These are phyloP conservation scores for Pyrenochaeta sp. DNA, from an alignment of 2,329 filamentous ascomycete species.

Conservation along the genomic window DNA sequence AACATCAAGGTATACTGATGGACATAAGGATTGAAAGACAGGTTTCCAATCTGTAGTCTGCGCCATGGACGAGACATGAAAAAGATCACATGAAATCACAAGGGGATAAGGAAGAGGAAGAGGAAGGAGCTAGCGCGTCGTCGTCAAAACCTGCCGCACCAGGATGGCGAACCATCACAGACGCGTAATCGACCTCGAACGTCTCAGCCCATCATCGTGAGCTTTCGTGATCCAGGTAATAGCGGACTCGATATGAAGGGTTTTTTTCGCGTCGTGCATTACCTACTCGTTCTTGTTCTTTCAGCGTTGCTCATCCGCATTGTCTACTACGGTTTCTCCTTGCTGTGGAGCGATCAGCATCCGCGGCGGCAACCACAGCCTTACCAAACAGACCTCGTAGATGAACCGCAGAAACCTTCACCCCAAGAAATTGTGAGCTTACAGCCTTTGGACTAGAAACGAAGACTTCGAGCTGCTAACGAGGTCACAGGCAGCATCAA, in stretches of 20 bases:
- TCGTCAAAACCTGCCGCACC: background rate
- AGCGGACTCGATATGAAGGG: conserved; percentile 3
- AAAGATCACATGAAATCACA: too few relatives aligned
- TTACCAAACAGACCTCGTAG: background rate
- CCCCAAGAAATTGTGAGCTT: conserved; percentile 14
- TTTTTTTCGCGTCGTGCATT: conserved; percentile 6
- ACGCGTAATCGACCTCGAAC: background rate
- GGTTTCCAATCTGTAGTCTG: too few relatives aligned
- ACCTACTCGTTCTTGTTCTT: conserved; percentile 6
- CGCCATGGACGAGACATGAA: too few relatives aligned
- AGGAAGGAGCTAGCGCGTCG: too few relatives aligned
- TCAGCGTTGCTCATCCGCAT: conserved; percentile 7
- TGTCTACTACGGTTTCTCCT: conserved; percentile 12
- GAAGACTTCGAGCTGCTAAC: background rate
- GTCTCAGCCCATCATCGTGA: background rate
- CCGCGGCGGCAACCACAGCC: background rate
- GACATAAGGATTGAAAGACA: too few relatives aligned
- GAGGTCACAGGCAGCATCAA: conserved; percentile 15
- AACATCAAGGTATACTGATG: too few relatives aligned
- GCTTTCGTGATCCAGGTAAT: too few relatives aligned
- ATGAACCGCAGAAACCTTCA: conserved; percentile 9
- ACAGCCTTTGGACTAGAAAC: background rate
- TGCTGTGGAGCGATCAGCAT: background rate
- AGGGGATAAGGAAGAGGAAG: too few relatives aligned
- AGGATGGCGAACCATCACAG: too few relatives aligned